These are phyloP conservation scores for Umbellularia californica DNA, from an alignment of 164 flowering plant species.

Conservation along the genomic window DNA sequence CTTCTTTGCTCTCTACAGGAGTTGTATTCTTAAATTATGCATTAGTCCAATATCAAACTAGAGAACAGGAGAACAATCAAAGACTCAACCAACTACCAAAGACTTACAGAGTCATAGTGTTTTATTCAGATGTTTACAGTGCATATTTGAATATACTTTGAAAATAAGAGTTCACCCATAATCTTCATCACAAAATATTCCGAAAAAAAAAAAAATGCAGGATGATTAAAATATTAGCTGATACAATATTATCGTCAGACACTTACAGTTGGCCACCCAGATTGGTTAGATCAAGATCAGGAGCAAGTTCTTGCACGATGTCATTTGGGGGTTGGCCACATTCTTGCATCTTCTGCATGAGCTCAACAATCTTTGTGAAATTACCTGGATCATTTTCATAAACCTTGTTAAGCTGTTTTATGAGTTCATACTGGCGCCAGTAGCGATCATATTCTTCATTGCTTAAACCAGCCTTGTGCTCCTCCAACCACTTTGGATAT, in stretches of 20 bases:
- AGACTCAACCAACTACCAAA: no score
- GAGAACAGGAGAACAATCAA: no score
- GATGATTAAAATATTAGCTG: no score
- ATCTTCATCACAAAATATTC: no score
- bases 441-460: conserved; percentile 73
- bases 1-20: no score
- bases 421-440: conserved; percentile 61
- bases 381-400: conserved; percentile 77
- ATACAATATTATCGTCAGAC: conserved; percentile 5
- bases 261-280: conserved; percentile 85
- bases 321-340: conserved; percentile 99
- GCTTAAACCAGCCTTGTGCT: conserved; percentile 57
- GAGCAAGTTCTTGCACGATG: conserved; percentile 86
- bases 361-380: conserved; percentile 80
- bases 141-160: background rate
- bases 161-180: background rate
- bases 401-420: conserved; percentile 62
- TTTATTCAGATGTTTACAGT: no score
- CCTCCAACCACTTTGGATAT: conserved; percentile 95
- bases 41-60: no score
- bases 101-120: no score
- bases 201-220: no score
- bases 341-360: conserved; percentile 99
- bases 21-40: no score
- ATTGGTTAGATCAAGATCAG: conserved; percentile 77